Evolutionary conservation across 441 rosid genomes (phyloP).

Genomic region (Sinapis alba): DNA sequence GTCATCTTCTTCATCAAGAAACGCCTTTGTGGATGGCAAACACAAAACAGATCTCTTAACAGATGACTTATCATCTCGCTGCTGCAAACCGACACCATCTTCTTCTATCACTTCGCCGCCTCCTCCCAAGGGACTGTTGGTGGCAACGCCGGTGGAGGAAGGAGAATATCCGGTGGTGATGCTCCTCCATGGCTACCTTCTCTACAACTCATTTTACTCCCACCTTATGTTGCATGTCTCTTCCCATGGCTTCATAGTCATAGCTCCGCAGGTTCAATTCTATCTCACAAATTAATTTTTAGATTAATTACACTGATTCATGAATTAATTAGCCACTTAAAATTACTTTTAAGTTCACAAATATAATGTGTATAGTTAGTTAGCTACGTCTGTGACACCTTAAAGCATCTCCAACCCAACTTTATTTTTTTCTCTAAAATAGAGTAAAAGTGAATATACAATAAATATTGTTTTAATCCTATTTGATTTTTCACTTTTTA

Average conservation of each 20-base stretch:
- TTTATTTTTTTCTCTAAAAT: no score
- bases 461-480: no score
- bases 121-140: conserved; percentile 75
- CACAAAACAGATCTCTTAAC: conserved; percentile 49
- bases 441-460: no score
- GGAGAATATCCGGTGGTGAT: conserved; percentile 72
- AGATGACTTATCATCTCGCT: conserved; percentile 39
- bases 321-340: not conserved
- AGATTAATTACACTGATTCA: not conserved
- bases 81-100: conserved; percentile 31
- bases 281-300: not conserved
- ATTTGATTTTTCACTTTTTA: no score
- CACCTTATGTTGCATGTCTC: conserved; percentile 81
- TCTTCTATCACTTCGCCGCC: conserved; percentile 41
- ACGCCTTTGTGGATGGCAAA: conserved; percentile 58
- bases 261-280: conserved; percentile 75
- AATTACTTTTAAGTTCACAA: not conserved
- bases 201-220: conserved; percentile 75
- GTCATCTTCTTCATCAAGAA: conserved; percentile 38
- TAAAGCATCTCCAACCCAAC: no score
- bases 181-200: conserved; percentile 82
- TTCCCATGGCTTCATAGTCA: conserved; percentile 86
- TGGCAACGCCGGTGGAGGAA: conserved; percentile 58
- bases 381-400: not conserved
- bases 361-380: not conserved